These are phyloP conservation scores for Penicillium goetzii DNA, from an alignment of 495 filamentous ascomycete species.

Conservation along the genomic window DNA sequence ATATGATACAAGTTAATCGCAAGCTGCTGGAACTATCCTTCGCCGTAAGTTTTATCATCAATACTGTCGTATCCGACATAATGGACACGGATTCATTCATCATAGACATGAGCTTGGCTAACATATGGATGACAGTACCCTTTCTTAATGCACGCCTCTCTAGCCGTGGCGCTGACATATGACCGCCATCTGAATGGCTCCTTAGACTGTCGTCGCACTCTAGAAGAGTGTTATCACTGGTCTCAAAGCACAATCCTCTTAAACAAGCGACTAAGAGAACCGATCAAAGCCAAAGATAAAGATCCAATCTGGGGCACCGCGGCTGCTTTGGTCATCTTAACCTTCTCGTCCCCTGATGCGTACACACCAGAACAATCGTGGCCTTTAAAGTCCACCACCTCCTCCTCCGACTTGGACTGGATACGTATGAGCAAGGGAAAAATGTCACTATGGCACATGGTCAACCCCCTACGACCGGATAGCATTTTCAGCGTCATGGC, in stretches of 20 bases:
- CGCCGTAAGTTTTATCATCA: conserved; percentile 31
- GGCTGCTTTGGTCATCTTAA: conserved; percentile 40
- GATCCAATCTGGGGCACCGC: conserved; percentile 54
- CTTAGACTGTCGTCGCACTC: conserved; percentile 27
- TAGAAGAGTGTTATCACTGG: conserved; percentile 50
- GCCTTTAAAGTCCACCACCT: conserved; percentile 42
- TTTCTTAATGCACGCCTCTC: conserved; percentile 51
- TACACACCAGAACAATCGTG: conserved; percentile 45
- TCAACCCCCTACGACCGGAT: conserved; percentile 44
- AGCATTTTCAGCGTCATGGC: conserved; percentile 48
- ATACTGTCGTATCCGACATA: conserved; percentile 1
- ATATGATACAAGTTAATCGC: conserved; percentile 42
- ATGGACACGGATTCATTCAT: conserved; percentile 2
- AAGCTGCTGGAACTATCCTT: conserved; percentile 42
- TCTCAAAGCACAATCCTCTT: conserved; percentile 44
- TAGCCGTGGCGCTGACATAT: conserved; percentile 47
- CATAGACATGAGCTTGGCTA: conserved; percentile 18
- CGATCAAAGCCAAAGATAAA: conserved; percentile 41
- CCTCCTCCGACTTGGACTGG: conserved; percentile 44
- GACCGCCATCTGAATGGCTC: conserved; percentile 46
- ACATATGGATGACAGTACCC: conserved; percentile 41
- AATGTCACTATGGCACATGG: conserved; percentile 45
- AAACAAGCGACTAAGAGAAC: conserved; percentile 37
- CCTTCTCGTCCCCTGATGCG: conserved; percentile 45
- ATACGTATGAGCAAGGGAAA: conserved; percentile 47